phyloP scores from a whole-genome alignment of 306 rosid genomes.

The Luffa aegyptiaca region DNA sequence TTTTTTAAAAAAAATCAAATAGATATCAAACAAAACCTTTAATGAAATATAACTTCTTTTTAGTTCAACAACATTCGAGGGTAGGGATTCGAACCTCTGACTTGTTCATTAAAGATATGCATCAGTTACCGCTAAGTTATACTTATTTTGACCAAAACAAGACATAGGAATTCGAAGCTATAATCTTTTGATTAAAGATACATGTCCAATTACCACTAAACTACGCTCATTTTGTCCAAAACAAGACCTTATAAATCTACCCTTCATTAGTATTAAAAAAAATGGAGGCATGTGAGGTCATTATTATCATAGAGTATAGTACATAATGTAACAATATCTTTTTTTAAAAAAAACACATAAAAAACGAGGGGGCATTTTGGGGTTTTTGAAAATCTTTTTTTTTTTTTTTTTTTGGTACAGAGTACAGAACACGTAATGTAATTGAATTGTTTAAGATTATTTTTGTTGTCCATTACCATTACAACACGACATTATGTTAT shows the following conservation, averaged over 20 bases:
- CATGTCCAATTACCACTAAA: too few species aligned
- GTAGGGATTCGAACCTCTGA: too few species aligned
- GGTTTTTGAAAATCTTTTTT: background rate
- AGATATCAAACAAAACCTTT: too few species aligned
- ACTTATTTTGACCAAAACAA: too few species aligned
- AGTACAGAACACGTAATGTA: background rate
- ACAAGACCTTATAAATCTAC: background rate
- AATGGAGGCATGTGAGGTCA: background rate
- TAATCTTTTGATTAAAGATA: too few species aligned
- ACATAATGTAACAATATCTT: background rate
- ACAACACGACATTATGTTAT: constrained; percentile 8
- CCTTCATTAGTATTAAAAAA: background rate
- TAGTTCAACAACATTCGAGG: too few species aligned
- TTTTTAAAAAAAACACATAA: background rate
- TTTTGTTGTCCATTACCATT: constrained; percentile 1
- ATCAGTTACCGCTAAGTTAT: too few species aligned
- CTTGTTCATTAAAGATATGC: too few species aligned
- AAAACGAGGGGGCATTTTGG: background rate
- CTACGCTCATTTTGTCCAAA: too few species aligned
- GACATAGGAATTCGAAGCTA: too few species aligned
- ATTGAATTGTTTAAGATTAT: background rate
- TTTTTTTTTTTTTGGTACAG: background rate
- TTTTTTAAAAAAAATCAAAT: too few species aligned
- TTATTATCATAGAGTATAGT: background rate
- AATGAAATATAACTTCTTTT: too few species aligned